A percentile compares a stretch with the other conserved stretches of the same genome.
Evolutionary conservation across 805 yeast species (phyloP).

Genomic region (Wickerhamomyces xylosicus): DNA sequence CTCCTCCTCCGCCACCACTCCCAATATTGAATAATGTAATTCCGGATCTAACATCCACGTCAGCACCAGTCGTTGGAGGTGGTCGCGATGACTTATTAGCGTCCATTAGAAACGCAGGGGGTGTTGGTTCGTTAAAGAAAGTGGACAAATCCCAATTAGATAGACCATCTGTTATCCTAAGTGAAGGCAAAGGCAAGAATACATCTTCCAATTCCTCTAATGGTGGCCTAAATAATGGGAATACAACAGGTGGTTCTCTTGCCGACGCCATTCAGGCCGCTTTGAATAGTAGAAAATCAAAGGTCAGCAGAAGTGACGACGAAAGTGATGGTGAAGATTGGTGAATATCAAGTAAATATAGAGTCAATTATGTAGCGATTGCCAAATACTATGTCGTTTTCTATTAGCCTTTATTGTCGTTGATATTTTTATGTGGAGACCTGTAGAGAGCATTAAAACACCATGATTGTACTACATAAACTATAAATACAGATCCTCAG

Average conservation of each 20-base stretch:
- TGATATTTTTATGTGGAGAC: too few species aligned
- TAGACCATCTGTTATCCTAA: constrained; percentile 61
- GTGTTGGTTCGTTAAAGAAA: constrained; percentile 56
- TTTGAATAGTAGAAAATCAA: constrained; percentile 67
- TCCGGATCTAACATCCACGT: constrained; percentile 1
- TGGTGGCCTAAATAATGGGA: too few species aligned
- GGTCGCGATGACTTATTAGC: constrained; percentile 78
- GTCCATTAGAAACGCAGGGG: constrained; percentile 71
- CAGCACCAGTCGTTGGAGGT: constrained; percentile 28
- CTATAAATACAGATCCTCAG: too few species aligned
- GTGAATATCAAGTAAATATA: too few species aligned
- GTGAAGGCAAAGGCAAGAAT: constrained; percentile 43
- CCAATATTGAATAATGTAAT: constrained; percentile 1
- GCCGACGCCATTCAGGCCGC: constrained; percentile 91
- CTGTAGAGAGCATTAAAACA: too few species aligned
- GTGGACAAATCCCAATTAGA: constrained; percentile 81
- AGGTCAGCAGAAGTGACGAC: constrained; percentile 73
- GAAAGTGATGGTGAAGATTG: constrained; percentile 78
- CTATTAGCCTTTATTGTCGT: too few species aligned
- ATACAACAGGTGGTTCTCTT: constrained; percentile 54
- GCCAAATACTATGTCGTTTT: too few species aligned
- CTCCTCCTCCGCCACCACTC: constrained; percentile 9
- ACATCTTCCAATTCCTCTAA: constrained; percentile 27
- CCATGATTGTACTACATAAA: too few species aligned
- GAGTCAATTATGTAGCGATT: too few species aligned